Conservation (phyloP, 2,329 filamentous ascomycete species). For the Ophiostoma sp. region DNA sequence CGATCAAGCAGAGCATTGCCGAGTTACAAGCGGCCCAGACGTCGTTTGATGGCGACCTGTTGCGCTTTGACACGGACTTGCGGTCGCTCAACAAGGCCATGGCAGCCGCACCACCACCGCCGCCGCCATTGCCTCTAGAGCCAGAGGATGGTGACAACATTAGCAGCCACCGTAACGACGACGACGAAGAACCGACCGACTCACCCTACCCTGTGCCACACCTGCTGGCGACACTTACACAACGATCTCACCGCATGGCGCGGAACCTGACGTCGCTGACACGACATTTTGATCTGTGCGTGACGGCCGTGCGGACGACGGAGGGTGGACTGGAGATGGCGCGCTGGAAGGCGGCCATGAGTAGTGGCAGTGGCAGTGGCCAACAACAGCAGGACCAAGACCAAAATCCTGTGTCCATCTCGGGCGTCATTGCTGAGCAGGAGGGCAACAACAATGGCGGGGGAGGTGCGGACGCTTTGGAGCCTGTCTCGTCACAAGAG, state of each 20-base stretch:
- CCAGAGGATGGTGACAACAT: background rate
- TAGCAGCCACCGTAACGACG: background rate
- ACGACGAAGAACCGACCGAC: conserved; percentile 27
- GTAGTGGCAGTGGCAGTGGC: conserved; percentile 52
- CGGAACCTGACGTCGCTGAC: conserved; percentile 77
- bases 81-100: conserved; percentile 62
- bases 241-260: conserved; percentile 80
- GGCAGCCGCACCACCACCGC: conserved; percentile 42
- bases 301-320: conserved; percentile 86
- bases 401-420: conserved; percentile 57
- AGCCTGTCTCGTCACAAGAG: conserved; percentile 73
- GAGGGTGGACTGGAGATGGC: conserved; percentile 74
- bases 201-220: conserved; percentile 46
- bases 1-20: conserved; percentile 69
- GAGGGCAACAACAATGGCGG: conserved; percentile 37
- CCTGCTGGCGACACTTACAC: conserved; percentile 64
- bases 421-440: conserved; percentile 63
- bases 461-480: conserved; percentile 54
- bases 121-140: conserved; percentile 28
- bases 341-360: conserved; percentile 60
- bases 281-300: conserved; percentile 88
- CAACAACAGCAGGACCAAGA: conserved; percentile 38
- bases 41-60: conserved; percentile 74
- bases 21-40: conserved; percentile 68
- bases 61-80: conserved; percentile 74